Percentiles rank a stretch among this genome's conserved stretches.
phyloP scores from a whole-genome alignment of 352 stramenopile genomes.

The Thalassiosira mediterranea region DNA sequence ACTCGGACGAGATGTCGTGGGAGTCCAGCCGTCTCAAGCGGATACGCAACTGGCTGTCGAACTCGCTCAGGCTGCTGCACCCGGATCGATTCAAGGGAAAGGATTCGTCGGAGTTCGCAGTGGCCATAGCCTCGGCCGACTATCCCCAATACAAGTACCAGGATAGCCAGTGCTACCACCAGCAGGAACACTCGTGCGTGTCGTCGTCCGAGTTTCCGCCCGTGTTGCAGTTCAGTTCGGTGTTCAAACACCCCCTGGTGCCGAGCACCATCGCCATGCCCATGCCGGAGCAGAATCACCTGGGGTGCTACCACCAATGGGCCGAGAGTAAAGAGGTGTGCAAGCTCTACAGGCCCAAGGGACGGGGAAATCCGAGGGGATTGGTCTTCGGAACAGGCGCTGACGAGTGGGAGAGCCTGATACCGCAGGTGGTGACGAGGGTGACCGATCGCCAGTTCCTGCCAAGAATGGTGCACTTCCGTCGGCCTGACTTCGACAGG shows the following conservation, averaged over 20 bases:
- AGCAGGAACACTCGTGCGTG: neutral
- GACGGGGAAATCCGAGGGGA: constrained; percentile 1
- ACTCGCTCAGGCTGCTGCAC: constrained; percentile 26
- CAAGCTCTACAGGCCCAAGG: constrained; percentile 2
- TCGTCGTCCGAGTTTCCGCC: constrained; percentile 10
- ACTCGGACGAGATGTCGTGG: constrained; percentile 30
- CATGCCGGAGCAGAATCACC: constrained; percentile 29
- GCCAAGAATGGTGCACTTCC: constrained; percentile 5
- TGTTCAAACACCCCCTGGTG: constrained; percentile 21
- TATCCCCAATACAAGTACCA: constrained; percentile 29
- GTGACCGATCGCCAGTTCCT: constrained; percentile 35
- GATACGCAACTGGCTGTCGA: neutral
- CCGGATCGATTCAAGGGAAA: constrained; percentile 25
- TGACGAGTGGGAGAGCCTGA: constrained; percentile 31
- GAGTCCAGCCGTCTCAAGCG: constrained; percentile 27
- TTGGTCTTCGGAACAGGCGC: constrained; percentile 19
- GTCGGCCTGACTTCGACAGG: constrained; percentile 12
- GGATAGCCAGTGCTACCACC: constrained; percentile 3
- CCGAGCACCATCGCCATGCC: constrained; percentile 42
- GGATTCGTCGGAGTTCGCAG: constrained; percentile 17
- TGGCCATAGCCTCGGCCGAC: constrained; percentile 25
- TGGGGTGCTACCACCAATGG: constrained; percentile 40
- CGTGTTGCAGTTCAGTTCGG: constrained; percentile 33
- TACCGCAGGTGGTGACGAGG: constrained; percentile 43
- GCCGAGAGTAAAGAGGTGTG: constrained; percentile 9